Base-by-base conservation (phyloP, 2,329 filamentous ascomycete genomes). In the Hortaea sp. region DNA sequence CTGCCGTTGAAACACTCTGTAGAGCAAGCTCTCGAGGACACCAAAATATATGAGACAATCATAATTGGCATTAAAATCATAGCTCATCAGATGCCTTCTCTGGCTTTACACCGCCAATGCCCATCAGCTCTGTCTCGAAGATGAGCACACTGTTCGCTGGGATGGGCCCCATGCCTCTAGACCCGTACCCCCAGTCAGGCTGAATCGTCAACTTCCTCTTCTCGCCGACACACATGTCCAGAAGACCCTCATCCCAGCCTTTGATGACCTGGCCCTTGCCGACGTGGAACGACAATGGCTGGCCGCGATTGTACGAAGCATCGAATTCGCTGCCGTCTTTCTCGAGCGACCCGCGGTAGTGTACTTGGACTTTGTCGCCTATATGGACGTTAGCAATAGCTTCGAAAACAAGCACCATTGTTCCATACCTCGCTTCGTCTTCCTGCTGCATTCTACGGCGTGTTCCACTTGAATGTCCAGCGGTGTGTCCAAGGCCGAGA, bases 151-250 rank as follows among this genome's bases (percentile, higher is more conserved):
- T 82, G 46, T 83, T 83, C 6, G 79, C 85, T 6, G 90, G 90
- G 59, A 97, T 97, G 20, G 88, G 88, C 1, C 89, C 89, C 67
- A 92, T 79, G 45, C 71, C 77, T 52, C 84, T 78, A 52, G 81
- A 70, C 47, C 90, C 90, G 64, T 95, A 97, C 6, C 49, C 90
- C 62, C 82, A 79, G 64, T 86, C 83, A 20, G 90, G 88, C 43
- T 88, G 88, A 44, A 98, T 92, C 29, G 88, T 97, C 63, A 98
- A 72, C 49, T 81, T 90, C 69, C 68, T 79, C 80, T 95, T 95
- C 75, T 98, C 90, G 53, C 92, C 92, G 57, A 92, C 84, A 69
- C 90, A 97, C 90, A 97, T 97, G 63, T 89, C 87, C 40, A 94
- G 64, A 27, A 97, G 78, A 44, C 90, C 90, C 63, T 94, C 73